These are phyloP conservation scores for Cyclanthera cordifolia DNA, from an alignment of 306 rosid genomes.

Conservation along the genomic window DNA sequence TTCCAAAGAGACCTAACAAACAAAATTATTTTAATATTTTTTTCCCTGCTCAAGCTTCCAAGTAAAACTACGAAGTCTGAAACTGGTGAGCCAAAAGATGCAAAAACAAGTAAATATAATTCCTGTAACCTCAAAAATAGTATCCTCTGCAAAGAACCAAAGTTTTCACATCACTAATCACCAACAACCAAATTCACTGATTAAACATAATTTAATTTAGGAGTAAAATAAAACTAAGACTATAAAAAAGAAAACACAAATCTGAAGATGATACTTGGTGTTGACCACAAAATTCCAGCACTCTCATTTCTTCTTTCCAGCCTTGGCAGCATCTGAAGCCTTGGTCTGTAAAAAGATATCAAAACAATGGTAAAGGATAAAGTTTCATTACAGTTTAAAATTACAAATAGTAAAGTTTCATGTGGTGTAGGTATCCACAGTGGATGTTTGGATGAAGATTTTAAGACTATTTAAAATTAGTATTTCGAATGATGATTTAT, in stretches of 20 bases:
- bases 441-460: too few relatives aligned
- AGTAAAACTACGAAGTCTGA: too few relatives aligned
- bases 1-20: too few relatives aligned
- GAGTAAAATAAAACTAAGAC: not conserved
- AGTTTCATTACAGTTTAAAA: too few relatives aligned
- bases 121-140: conserved; percentile 4
- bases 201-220: not conserved
- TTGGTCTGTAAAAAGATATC: conserved; percentile 46
- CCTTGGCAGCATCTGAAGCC: conserved; percentile 25
- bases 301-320: conserved; percentile 18
- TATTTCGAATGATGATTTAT: too few relatives aligned
- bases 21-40: too few relatives aligned
- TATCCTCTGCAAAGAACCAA: conserved; percentile 10
- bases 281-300: conserved; percentile 2
- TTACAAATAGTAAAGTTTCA: not conserved
- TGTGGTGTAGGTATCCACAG: too few relatives aligned
- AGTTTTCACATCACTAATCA: conserved; percentile 1
- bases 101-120: not conserved
- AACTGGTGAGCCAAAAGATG: not conserved
- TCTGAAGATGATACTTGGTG: not conserved
- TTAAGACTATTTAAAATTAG: too few relatives aligned
- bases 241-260: not conserved
- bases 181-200: conserved; percentile 10
- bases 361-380: not conserved
- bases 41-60: too few relatives aligned